Base-by-base conservation (phyloP, 306 rosid species). In the Cucurbita argyrosperma region DNA sequence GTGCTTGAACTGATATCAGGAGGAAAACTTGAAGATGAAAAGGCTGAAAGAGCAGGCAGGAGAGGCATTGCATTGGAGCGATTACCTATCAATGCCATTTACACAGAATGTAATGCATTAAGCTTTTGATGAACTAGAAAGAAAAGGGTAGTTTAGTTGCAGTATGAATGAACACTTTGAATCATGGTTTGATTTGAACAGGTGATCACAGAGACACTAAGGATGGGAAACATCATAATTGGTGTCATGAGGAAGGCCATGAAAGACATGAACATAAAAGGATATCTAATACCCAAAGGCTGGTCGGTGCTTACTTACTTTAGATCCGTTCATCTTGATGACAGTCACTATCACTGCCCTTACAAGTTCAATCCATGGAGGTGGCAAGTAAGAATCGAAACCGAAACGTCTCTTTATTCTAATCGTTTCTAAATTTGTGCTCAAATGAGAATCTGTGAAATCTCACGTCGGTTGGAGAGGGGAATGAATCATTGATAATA, bases 281-380 rank as follows among this genome's bases (percentile, higher is more conserved):
- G 99, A 74, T 71, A 84, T 72, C 74, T 83, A 5, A 90, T 94
- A 86, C 97, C 96, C 76, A 80, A 88, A 80, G 97, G 96, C 45
- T 94, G 97, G 97, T 88, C 90, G 77, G 90, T 86, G 57, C 82
- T 91, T 74, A 65, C 87, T 19, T 89, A 88, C 82, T 88, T 94
- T 57, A 86, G 97, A 85, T 94, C 97, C 54, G 91, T 94, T 79
- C 99, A 94, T 88, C 97, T 94, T 45, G 97, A 94, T 77, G 91
- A 84, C 26, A 84, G 58, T 71, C 84, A 85, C 79, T 94, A 86
- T 74, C 95, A 89, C 46, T 79, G 80, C 26, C 97, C 99, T 64
- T 80, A 89, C 80, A 83, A 85, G 71, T 94, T 94, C 84, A 89
- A 94, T 81, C 99, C 99, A 80, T 91, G 97, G 99, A 90, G 99